Percentiles rank a stretch among this genome's conserved stretches.
phyloP scores from a whole-genome alignment of 1,284 basidiomycete species.

The Laetiporus sulphureus region DNA sequence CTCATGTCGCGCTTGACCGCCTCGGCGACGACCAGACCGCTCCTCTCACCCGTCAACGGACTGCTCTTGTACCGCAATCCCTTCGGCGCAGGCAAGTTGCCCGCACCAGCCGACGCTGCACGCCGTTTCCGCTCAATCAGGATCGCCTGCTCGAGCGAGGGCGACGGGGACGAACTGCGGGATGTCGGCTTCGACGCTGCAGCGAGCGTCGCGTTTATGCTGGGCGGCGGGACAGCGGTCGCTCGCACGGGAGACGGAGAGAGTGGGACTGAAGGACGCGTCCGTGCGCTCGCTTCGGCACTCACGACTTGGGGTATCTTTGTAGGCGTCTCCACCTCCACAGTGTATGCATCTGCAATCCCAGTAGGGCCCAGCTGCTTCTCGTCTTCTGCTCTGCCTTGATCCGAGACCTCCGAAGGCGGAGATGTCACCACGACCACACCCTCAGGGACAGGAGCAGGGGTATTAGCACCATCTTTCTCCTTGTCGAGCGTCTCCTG shows the following conservation, averaged over 20 bases:
- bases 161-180: slow-evolving; percentile 38
- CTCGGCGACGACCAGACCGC: slow-evolving; percentile 36
- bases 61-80: slow-evolving; percentile 67
- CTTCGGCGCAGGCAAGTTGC: slow-evolving; percentile 28
- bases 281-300: not conserved
- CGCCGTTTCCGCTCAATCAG: slow-evolving; percentile 51
- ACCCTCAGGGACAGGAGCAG: slow-evolving; percentile 9
- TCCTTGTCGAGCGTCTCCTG: slow-evolving; percentile 6
- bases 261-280: no score
- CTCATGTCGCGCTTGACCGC: slow-evolving; percentile 28
- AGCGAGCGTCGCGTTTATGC: slow-evolving; percentile 2
- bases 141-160: slow-evolving; percentile 53
- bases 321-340: slow-evolving; percentile 2
- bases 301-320: slow-evolving; percentile 13
- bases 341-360: not conserved
- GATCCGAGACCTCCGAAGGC: not conserved
- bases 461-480: slow-evolving; percentile 7
- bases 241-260: no score
- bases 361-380: not conserved
- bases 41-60: slow-evolving; percentile 39
- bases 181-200: slow-evolving; percentile 17
- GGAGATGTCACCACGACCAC: slow-evolving; percentile 1
- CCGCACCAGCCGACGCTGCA: slow-evolving; percentile 20
- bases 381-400: not conserved
- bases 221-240: no score